phyloP scores from a whole-genome alignment of 306 rosid species.

The Quercus dentata region DNA sequence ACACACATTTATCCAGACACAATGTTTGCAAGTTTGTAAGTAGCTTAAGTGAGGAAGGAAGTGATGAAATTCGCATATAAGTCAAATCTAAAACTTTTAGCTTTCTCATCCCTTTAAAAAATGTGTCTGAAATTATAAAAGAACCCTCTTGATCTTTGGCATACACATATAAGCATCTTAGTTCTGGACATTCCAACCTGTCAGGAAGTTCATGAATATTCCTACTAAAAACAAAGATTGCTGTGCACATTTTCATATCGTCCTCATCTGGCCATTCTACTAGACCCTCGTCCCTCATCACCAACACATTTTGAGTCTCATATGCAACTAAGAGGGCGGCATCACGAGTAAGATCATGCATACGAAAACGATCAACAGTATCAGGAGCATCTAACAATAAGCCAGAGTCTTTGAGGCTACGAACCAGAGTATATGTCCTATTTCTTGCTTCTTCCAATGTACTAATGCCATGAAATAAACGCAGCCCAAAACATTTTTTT shows the following conservation, averaged over 20 bases:
- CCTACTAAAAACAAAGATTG: fast-evolving
- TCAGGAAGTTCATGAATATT: too few relatives aligned
- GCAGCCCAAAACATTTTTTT: conserved; percentile 18
- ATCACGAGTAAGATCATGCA: conserved; percentile 16
- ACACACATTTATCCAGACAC: too few relatives aligned
- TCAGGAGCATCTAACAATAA: background rate
- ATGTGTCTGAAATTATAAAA: too few relatives aligned
- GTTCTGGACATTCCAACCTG: too few relatives aligned
- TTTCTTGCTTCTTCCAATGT: conserved; percentile 3
- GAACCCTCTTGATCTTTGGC: too few relatives aligned
- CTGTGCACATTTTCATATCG: background rate
- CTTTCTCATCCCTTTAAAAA: too few relatives aligned
- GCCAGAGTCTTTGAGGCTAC: background rate
- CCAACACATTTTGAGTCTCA: background rate
- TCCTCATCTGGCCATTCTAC: background rate
- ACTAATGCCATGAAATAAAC: background rate
- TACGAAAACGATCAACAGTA: fast-evolving
- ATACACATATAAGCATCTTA: too few relatives aligned
- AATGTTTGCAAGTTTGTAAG: too few relatives aligned
- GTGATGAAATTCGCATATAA: too few relatives aligned
- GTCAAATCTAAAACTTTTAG: too few relatives aligned
- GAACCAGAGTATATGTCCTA: background rate
- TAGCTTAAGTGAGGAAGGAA: too few relatives aligned
- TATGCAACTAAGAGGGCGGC: conserved; percentile 1
- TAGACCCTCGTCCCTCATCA: fast-evolving